These are phyloP conservation scores for Paramyrothecium sp. DNA, from an alignment of 2,329 filamentous ascomycete genomes.

Conservation along the genomic window DNA sequence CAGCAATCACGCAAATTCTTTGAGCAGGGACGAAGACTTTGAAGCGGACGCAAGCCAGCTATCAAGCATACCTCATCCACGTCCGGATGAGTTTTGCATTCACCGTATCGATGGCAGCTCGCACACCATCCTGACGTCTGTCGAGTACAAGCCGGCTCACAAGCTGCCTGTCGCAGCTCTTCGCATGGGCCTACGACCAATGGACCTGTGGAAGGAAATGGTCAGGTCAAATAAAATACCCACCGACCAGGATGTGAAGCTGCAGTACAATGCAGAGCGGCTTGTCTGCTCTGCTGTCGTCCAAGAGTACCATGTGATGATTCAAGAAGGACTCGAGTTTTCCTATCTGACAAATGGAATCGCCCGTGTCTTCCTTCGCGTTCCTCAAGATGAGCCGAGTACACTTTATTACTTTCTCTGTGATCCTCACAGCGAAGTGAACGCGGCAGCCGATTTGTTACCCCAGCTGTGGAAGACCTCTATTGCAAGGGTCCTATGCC, in stretches of 20 bases:
- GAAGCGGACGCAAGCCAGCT: neutral
- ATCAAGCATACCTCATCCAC: neutral
- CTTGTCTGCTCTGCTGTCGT: constrained; percentile 5
- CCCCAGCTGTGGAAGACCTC: neutral
- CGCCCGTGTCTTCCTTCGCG: neutral
- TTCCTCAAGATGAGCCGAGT: neutral
- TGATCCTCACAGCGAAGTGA: neutral
- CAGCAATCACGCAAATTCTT: neutral
- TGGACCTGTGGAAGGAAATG: neutral
- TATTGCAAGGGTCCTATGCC: neutral
- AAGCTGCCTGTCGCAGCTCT: neutral
- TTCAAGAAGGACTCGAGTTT: constrained; percentile 2
- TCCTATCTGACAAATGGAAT: constrained; percentile 5
- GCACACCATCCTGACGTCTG: neutral
- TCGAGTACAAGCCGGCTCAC: neutral
- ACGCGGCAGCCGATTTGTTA: neutral
- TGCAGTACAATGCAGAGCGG: neutral
- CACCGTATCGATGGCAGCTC: neutral
- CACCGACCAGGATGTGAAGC: neutral
- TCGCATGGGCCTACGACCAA: neutral
- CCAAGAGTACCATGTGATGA: constrained; percentile 7
- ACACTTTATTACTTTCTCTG: neutral
- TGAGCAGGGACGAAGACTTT: neutral
- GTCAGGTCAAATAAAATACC: neutral
- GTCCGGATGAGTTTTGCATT: neutral